phyloP scores from a whole-genome alignment of 108 stramenopile species.

The Cyclotella baltica region DNA sequence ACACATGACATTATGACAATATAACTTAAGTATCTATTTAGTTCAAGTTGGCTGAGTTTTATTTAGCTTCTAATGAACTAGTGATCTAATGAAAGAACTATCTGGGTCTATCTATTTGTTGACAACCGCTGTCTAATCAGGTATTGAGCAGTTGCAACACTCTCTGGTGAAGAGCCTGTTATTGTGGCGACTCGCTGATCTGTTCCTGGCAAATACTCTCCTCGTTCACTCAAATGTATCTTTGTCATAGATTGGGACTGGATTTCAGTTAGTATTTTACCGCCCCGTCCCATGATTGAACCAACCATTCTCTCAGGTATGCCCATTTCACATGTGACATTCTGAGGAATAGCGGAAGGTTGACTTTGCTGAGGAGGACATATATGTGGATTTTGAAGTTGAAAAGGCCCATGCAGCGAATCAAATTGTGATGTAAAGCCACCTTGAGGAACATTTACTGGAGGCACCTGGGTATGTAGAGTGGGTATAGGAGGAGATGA shows the following conservation, averaged over 20 bases:
- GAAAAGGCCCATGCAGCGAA: background rate
- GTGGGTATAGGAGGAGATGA: too few species aligned
- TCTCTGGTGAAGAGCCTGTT: conserved; percentile 66
- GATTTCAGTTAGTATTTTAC: conserved; percentile 69
- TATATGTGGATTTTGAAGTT: background rate
- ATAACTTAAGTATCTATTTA: too few species aligned
- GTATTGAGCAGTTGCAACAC: conserved; percentile 63
- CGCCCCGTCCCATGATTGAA: conserved; percentile 74
- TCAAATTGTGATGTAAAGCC: background rate
- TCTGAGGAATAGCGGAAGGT: conserved; percentile 22
- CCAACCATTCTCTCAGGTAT: conserved; percentile 78
- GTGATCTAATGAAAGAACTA: background rate
- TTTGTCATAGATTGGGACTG: conserved; percentile 65
- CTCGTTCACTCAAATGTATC: conserved; percentile 78
- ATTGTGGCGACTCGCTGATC: conserved; percentile 77
- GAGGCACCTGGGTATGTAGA: too few species aligned
- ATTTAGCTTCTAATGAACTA: too few species aligned
- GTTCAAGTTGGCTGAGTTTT: too few species aligned
- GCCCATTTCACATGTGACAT: conserved; percentile 53
- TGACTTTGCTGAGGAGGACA: background rate
- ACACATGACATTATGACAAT: too few species aligned
- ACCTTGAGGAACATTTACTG: too few species aligned
- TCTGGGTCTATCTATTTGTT: background rate
- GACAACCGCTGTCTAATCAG: conserved; percentile 65
- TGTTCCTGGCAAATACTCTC: conserved; percentile 80